Percentiles rank a stretch among this genome's conserved stretches.
These are phyloP conservation scores for Gynostemma pentaphyllum DNA, from an alignment of 306 rosid species.

Conservation along the genomic window DNA sequence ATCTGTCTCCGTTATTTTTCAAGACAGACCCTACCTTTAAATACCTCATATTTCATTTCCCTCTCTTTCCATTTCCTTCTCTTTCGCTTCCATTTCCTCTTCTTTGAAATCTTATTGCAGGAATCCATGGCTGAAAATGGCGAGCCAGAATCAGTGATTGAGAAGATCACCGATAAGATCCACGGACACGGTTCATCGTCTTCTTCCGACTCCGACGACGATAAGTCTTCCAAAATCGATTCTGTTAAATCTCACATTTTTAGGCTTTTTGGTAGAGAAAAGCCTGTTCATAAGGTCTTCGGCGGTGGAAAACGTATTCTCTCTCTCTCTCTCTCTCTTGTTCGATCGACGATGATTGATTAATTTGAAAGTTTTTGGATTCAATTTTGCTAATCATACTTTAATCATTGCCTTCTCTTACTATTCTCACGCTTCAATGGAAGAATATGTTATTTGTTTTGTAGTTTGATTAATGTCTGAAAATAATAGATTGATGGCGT, in stretches of 20 bases:
- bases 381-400: background rate
- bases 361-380: background rate
- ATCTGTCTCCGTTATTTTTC: background rate
- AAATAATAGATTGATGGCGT: background rate
- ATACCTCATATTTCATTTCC: constrained; percentile 21
- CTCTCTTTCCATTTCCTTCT: background rate
- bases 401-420: background rate
- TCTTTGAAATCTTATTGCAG: background rate
- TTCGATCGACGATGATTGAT: background rate
- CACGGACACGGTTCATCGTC: constrained; percentile 25
- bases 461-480: background rate
- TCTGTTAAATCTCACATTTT: constrained; percentile 24
- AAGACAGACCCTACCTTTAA: background rate
- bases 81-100: background rate
- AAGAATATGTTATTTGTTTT: no score
- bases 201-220: constrained; percentile 33
- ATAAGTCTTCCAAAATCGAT: constrained; percentile 8
- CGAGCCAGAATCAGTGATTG: constrained; percentile 24
- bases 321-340: background rate
- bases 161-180: constrained; percentile 39
- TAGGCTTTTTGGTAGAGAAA: constrained; percentile 76
- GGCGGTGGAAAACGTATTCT: constrained; percentile 71
- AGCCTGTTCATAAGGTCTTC: constrained; percentile 62
- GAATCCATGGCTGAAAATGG: constrained; percentile 32
- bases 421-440: background rate